These are phyloP conservation scores for Glycine tomentella DNA, from an alignment of 306 rosid species.

Conservation along the genomic window DNA sequence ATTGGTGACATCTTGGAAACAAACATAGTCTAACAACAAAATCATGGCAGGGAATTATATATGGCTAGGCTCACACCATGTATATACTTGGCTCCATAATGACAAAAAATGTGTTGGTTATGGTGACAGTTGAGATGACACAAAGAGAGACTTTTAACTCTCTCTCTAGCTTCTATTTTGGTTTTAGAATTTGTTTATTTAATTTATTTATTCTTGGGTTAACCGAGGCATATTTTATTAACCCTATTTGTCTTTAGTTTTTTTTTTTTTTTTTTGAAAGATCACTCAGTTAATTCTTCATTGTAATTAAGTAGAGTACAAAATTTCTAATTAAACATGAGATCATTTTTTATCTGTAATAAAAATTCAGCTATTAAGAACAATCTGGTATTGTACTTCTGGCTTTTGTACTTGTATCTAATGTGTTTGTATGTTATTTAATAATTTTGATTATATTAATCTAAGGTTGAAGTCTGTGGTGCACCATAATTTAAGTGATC, in stretches of 20 bases:
- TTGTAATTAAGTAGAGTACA: slow-evolving; percentile 9
- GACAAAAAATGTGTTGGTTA: background rate
- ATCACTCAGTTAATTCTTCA: slow-evolving; percentile 22
- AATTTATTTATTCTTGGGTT: slow-evolving; percentile 45
- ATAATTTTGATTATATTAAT: background rate
- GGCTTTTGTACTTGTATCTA: background rate
- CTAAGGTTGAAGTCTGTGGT: no score
- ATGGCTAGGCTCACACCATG: background rate
- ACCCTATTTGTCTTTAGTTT: slow-evolving; percentile 7
- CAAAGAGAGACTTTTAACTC: background rate
- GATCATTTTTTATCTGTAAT: background rate
- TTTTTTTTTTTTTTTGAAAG: background rate
- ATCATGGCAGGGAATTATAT: background rate
- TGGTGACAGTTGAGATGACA: background rate
- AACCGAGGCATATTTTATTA: slow-evolving; percentile 9
- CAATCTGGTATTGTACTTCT: slow-evolving; percentile 4
- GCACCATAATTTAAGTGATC: no score
- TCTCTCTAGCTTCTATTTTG: background rate
- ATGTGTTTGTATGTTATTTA: background rate
- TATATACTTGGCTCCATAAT: background rate
- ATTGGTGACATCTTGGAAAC: no score
- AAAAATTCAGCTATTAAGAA: background rate
- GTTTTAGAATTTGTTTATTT: slow-evolving; percentile 21
- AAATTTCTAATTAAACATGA: background rate
- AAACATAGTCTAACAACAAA: no score